Evolutionary conservation across 371 early-diverging fungal species (phyloP).

Genomic region (Vairimorpha necatrix): DNA sequence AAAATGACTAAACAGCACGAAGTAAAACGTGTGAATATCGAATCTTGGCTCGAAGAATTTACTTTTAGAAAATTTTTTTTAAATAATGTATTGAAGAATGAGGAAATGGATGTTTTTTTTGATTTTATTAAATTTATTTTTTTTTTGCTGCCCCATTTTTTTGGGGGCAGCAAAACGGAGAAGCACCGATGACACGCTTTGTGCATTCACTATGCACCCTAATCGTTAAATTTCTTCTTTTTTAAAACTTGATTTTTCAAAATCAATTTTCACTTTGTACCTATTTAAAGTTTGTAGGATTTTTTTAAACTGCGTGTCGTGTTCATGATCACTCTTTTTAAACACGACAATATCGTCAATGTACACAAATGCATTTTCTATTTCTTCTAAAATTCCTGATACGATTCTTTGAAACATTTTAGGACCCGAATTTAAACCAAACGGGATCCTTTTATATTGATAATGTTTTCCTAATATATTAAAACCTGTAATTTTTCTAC

Average conservation of each 20-base stretch:
- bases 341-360: constrained; percentile 19
- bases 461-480: constrained; percentile 37
- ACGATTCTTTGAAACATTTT: neutral
- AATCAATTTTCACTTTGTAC: neutral
- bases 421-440: constrained; percentile 6
- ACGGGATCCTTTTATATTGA: constrained; percentile 2
- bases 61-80: no score
- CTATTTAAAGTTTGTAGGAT: neutral
- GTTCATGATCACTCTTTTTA: constrained; percentile 7
- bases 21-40: no score
- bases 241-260: constrained; percentile 54
- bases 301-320: neutral
- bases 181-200: neutral
- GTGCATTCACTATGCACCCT: constrained; percentile 57
- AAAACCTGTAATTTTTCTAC: constrained; percentile 63
- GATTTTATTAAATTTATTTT: no score
- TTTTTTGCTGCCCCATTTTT: no score
- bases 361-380: neutral
- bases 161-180: no score
- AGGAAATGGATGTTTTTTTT: no score
- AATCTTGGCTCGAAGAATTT: no score
- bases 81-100: no score
- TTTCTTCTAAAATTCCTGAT: constrained; percentile 5
- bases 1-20: no score
- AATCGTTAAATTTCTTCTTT: constrained; percentile 62